Evolutionary conservation across 345 rosid genomes (phyloP).

Genomic region (Durio zibethinus): DNA sequence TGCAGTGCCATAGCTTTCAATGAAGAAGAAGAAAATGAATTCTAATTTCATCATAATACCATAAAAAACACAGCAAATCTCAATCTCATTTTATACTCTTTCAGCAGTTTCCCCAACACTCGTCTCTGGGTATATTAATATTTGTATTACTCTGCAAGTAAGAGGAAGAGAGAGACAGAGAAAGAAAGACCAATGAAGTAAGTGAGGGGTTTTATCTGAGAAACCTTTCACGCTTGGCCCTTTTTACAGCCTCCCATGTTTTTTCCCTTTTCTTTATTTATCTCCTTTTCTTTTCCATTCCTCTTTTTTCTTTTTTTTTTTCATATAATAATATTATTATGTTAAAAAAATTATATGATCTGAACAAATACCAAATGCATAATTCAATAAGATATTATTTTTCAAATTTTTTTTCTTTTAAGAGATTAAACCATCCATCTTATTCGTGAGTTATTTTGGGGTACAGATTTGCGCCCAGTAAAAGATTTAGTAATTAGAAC

Average conservation of each 20-base stretch:
- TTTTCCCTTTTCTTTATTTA: not conserved
- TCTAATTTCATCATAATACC: slow-evolving; percentile 50
- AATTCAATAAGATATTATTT: too few species aligned
- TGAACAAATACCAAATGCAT: not conserved
- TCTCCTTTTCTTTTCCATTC: not conserved
- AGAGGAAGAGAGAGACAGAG: slow-evolving; percentile 11
- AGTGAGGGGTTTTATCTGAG: slow-evolving; percentile 48
- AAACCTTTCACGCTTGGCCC: slow-evolving; percentile 49
- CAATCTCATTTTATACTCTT: slow-evolving; percentile 10
- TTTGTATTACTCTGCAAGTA: slow-evolving; percentile 8
- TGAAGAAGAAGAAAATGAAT: slow-evolving; percentile 49
- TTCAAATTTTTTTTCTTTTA: too few species aligned
- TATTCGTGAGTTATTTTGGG: too few species aligned
- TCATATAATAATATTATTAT: not conserved
- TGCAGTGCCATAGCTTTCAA: slow-evolving; percentile 61
- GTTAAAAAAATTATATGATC: not conserved
- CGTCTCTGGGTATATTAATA: slow-evolving; percentile 16
- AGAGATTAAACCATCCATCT: too few species aligned
- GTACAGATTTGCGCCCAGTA: slow-evolving; percentile 15
- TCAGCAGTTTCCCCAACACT: not conserved
- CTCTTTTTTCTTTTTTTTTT: not conserved
- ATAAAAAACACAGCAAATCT: slow-evolving; percentile 19
- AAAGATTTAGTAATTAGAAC: not conserved
- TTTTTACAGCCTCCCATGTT: not conserved
- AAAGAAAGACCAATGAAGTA: slow-evolving; percentile 26